Percentiles rank a stretch among this genome's conserved stretches.
Conservation (phyloP, 2,329 filamentous ascomycete genomes). For the Neoarthrinium moseri region DNA sequence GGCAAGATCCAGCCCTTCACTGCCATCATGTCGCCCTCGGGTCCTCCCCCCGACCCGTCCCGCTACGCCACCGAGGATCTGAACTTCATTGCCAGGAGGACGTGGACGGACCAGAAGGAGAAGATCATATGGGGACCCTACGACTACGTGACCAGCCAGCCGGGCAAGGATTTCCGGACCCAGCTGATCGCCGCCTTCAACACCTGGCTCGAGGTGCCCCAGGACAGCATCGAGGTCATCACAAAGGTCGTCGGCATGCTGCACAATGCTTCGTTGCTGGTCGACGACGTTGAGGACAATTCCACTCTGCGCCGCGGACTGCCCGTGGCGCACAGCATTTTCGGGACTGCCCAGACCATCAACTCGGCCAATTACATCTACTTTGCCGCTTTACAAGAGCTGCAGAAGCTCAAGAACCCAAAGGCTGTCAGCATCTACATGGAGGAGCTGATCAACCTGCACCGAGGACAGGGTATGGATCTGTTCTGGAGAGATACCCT, state of each 20-base stretch:
- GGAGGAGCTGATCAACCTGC: slow-evolving; percentile 80
- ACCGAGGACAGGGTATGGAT: slow-evolving; percentile 88
- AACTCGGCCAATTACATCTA: slow-evolving; percentile 91
- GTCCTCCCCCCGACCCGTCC: slow-evolving; percentile 43
- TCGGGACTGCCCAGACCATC: slow-evolving; percentile 83
- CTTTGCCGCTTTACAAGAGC: slow-evolving; percentile 74
- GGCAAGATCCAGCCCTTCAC: slow-evolving; percentile 14
- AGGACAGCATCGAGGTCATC: slow-evolving; percentile 68
- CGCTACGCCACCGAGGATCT: slow-evolving; percentile 57
- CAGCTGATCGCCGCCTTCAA: slow-evolving; percentile 82
- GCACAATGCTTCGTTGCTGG: slow-evolving; percentile 78
- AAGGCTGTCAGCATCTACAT: slow-evolving; percentile 69
- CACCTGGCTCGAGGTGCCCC: slow-evolving; percentile 72
- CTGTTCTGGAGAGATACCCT: slow-evolving; percentile 86
- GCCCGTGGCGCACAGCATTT: slow-evolving; percentile 81
- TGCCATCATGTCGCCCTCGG: slow-evolving; percentile 35
- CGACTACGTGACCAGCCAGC: slow-evolving; percentile 75
- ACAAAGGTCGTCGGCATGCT: slow-evolving; percentile 81
- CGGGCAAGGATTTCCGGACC: slow-evolving; percentile 81
- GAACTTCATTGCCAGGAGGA: slow-evolving; percentile 46
- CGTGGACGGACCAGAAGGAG: slow-evolving; percentile 75
- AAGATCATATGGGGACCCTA: slow-evolving; percentile 75
- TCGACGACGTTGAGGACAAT: slow-evolving; percentile 86
- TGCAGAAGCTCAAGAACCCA: slow-evolving; percentile 69
- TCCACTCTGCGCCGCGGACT: slow-evolving; percentile 74